phyloP scores from a whole-genome alignment of 2,329 filamentous ascomycete genomes.

The Nemania sp. region DNA sequence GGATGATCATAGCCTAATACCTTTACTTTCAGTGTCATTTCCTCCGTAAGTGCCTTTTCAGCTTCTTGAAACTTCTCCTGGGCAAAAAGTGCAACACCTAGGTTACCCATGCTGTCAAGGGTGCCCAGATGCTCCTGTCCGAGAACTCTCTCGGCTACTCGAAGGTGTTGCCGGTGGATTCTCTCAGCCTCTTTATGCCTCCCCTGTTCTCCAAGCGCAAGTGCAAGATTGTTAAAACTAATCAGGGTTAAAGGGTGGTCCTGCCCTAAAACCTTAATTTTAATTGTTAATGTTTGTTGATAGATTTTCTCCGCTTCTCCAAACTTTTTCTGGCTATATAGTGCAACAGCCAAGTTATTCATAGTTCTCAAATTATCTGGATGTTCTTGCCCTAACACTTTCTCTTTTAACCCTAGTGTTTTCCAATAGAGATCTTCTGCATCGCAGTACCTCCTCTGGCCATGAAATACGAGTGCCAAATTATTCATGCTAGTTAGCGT shows the following conservation, averaged over 20 bases:
- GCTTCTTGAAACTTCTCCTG: background rate
- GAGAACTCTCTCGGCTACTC: background rate
- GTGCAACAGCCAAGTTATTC: background rate
- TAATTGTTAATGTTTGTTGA: background rate
- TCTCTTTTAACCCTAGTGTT: background rate
- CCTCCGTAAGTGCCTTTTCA: background rate
- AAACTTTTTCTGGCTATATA: background rate
- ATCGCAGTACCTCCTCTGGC: background rate
- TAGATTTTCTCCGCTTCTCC: background rate
- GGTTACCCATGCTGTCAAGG: background rate
- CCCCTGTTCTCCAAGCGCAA: background rate
- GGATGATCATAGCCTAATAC: background rate
- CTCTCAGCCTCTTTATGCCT: background rate
- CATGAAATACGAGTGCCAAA: background rate
- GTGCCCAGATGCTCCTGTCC: background rate
- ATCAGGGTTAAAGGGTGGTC: background rate
- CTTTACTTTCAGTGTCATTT: background rate
- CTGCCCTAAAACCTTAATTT: background rate
- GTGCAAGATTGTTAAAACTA: background rate
- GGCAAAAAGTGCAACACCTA: background rate
- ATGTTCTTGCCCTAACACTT: background rate
- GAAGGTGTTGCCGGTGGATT: background rate
- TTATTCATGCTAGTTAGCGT: background rate
- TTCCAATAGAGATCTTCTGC: background rate
- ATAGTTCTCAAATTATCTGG: background rate